Evolutionary conservation across 257 asterid genomes (phyloP).

Genomic region (Scutellaria baicalensis): DNA sequence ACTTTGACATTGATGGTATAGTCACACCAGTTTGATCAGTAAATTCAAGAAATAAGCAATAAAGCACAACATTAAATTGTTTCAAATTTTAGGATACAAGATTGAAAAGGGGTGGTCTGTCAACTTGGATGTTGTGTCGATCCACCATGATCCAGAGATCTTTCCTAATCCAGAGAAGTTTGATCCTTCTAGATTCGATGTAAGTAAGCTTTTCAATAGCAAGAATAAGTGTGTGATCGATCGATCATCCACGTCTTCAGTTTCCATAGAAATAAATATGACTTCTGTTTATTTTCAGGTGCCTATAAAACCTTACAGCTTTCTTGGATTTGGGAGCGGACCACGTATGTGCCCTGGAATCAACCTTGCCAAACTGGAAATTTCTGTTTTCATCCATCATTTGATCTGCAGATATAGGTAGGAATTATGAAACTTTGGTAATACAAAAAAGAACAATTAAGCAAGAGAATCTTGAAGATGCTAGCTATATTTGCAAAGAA

Average conservation of each 20-base stretch:
- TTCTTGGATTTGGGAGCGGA: conserved; percentile 82
- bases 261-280: background rate
- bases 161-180: conserved; percentile 63
- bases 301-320: conserved; percentile 63
- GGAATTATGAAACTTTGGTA: background rate
- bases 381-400: conserved; percentile 70
- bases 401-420: conserved; percentile 80
- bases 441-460: background rate
- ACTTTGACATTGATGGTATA: conserved; percentile 73
- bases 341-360: conserved; percentile 95
- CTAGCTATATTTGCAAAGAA: background rate
- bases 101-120: conserved; percentile 74
- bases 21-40: background rate
- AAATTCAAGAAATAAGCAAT: background rate
- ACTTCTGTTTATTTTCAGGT: conserved; percentile 33
- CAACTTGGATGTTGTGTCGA: conserved; percentile 79
- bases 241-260: background rate
- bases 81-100: conserved; percentile 39
- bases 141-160: conserved; percentile 65
- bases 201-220: conserved; percentile 38
- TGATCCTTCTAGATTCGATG: conserved; percentile 73
- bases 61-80: conserved; percentile 5
- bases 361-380: conserved; percentile 78
- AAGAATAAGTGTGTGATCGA: background rate
- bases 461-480: background rate